Evolutionary conservation across 2,329 filamentous ascomycete genomes (phyloP), one percentile per base, ranked within the genome.

Genomic region (Mycocentrospora acerina): DNA sequence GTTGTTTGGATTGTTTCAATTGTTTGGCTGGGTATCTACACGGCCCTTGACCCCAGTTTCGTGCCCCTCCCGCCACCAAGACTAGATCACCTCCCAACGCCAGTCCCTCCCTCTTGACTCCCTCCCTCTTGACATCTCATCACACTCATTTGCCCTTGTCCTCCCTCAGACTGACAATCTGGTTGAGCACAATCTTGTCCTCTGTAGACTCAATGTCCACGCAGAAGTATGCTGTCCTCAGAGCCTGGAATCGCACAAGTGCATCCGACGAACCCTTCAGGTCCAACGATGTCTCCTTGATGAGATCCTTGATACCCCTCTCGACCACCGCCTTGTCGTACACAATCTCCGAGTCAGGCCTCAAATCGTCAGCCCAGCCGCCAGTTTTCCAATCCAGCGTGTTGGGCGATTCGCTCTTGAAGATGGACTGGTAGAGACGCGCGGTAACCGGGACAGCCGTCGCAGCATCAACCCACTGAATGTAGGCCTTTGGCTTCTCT

Each of bases 161-260:
- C 69, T 95, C 90, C 73, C 95, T 95, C 60, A 96, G 69, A 32
- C 86, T 88, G 15, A 97, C 90, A 59, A 97, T 96, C 35, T 89
- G 80, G 71, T 97, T 97, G 19, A 97, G 71, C 32, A 97, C 80
- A 50, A 95, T 75, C 66, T 85, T 88, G n/a, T 88, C 86, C 27
- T 65, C 66, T 0, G 62, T 68, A 0, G 82, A 87, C 57, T 95
- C 89, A 3, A 61, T 53, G 64, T 96, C 90, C 66, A 94, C 75
- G 73, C 82, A 82, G 71, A 93, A 93, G 64, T 94, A 95, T 8
- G 85, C 91, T 29, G 91, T 86, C 17, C 91, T 79, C 77, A 95
- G 83, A 2, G 83, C 91, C 75, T 97, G 91, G 77, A 97, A 97
- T 32, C 91, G 78, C 6, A 96, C 85, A 37, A 69, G 51, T n/a